These are phyloP conservation scores for Ascochyta clinopodiicola DNA, from an alignment of 2,329 filamentous ascomycete species.

Conservation along the genomic window DNA sequence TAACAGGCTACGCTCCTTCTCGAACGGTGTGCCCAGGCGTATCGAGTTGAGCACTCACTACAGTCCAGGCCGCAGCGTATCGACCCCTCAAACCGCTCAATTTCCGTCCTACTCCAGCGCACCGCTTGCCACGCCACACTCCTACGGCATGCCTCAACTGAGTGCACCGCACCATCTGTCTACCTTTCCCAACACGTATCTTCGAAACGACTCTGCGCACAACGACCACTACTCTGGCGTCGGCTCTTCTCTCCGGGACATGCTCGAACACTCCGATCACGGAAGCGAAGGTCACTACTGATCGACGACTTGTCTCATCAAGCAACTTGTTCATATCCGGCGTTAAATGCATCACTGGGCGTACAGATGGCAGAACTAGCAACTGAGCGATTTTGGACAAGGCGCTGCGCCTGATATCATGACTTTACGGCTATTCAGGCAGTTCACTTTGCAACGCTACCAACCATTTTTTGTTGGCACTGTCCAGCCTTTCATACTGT, in stretches of 20 bases:
- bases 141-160: conserved; percentile 46
- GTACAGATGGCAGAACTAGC: conserved; percentile 9
- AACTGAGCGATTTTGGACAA: conserved; percentile 5
- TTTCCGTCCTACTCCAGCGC: conserved; percentile 50
- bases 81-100: conserved; percentile 50
- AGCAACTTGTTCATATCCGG: not conserved
- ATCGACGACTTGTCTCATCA: not conserved
- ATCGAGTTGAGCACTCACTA: conserved; percentile 52
- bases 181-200: conserved; percentile 46
- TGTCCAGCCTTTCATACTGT: conserved; percentile 3
- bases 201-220: conserved; percentile 45
- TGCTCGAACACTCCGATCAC: conserved; percentile 39
- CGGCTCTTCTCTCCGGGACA: conserved; percentile 46
- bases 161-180: conserved; percentile 51
- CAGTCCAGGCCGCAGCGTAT: conserved; percentile 40
- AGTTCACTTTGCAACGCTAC: not conserved
- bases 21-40: conserved; percentile 46
- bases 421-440: conserved; percentile 14
- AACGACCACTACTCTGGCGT: conserved; percentile 46
- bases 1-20: conserved; percentile 50
- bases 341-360: conserved; percentile 11
- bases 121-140: conserved; percentile 47
- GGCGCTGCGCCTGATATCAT: conserved; percentile 5
- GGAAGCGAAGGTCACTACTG: conserved; percentile 39
- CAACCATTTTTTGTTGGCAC: not conserved